Evolutionary conservation across 2,329 filamentous ascomycete species (phyloP), one percentile per base, ranked within the genome.

Genomic region (Ascochyta clinopodiicola): DNA sequence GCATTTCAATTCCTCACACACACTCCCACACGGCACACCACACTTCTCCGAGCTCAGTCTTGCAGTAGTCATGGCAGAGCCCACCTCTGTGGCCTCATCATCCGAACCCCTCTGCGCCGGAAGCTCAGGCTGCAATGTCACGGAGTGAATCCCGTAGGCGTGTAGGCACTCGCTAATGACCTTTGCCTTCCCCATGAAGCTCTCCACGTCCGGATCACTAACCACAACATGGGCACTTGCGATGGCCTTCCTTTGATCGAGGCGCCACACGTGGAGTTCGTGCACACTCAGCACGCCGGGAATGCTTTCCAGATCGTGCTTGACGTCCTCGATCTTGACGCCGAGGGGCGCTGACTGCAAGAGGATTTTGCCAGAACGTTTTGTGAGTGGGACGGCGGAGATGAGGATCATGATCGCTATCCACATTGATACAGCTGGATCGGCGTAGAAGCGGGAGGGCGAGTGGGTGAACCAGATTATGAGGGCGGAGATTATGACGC

Each of bases 401-500:
- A 84, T 52, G 2, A 91, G 77, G 36, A 92, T 91, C 82, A 92
- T 88, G n/a, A 91, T 56, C 2, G 87, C 83, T 63, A 92, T 93
- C 45, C 82, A 86, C 70, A 90, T 80, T 54, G 87, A 85, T 31
- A 88, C 82, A 3, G 81, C 87, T 0, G 90, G 89, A 67, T 93
- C 90, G 5, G 87, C 88, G 62, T 92, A 92, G 77, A 83, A 90
- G 31, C 87, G 80, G 3, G 73, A 79, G 1, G 83, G 78, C 27
- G 82, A 85, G 27, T 81, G 69, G 0, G 82, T 79, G 52, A 86
- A 78, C 89, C 88, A 91, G 70, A 92, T 88, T 29, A 91, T 79
- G 2, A 88, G 66, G 0, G 87, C 88, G 0, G 88, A 84, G 32
- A 88, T 78, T 44, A 92, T 91, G 56, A 93, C 89, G 9, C 88